Conservation (phyloP, 345 rosid genomes). For the Barbarea vulgaris region DNA sequence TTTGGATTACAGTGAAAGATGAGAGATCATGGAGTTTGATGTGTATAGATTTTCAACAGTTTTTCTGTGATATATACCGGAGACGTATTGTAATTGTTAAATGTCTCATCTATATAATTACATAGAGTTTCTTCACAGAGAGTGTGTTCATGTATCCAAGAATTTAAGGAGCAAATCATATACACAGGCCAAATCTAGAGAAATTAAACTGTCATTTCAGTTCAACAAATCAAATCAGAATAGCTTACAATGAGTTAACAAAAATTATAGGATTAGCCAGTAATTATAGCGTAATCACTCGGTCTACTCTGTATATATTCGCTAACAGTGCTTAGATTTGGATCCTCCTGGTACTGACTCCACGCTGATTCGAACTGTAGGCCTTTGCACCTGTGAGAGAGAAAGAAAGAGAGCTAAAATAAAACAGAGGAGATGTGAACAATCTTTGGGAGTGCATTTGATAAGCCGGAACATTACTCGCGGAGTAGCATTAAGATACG, state of each 20-base stretch:
- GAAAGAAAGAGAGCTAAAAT: background rate
- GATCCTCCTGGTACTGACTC: slow-evolving; percentile 66
- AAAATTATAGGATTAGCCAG: background rate
- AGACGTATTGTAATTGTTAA: background rate
- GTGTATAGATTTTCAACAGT: slow-evolving; percentile 20
- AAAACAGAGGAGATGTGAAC: background rate
- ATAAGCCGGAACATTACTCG: slow-evolving; percentile 56
- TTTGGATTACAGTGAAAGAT: slow-evolving; percentile 33
- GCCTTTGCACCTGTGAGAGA: slow-evolving; percentile 61
- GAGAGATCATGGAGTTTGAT: slow-evolving; percentile 1
- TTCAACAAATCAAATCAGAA: too few relatives aligned
- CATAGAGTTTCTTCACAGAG: background rate
- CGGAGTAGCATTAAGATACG: slow-evolving; percentile 65
- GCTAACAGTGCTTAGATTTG: slow-evolving; percentile 50
- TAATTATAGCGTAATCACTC: background rate
- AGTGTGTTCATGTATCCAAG: background rate
- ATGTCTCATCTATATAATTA: background rate
- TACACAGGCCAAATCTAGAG: too few relatives aligned
- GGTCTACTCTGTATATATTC: slow-evolving; percentile 13
- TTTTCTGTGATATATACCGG: background rate
- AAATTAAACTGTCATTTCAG: too few relatives aligned
- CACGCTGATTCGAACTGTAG: slow-evolving; percentile 63
- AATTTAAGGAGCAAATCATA: too few relatives aligned
- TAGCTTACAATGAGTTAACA: background rate
- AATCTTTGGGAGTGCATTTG: slow-evolving; percentile 3